Conservation (phyloP, 2,329 filamentous ascomycete genomes). For the Calonectria pseudoturangicola region DNA sequence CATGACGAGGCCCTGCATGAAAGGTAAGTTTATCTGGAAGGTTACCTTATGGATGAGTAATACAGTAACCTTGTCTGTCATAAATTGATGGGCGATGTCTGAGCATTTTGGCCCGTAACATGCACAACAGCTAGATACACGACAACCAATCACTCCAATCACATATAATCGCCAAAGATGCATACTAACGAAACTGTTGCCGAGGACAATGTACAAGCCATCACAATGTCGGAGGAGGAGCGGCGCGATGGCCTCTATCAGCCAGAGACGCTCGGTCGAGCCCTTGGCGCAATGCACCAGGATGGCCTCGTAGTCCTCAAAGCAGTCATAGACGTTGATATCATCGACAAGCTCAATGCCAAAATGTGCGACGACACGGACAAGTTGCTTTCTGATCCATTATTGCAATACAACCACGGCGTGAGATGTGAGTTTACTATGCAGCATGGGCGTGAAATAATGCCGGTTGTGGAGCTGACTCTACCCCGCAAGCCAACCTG, state of each 20-base stretch:
- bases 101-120: background rate
- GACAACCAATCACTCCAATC: background rate
- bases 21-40: background rate
- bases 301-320: background rate
- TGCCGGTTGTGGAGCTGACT: background rate
- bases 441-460: background rate
- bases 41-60: background rate
- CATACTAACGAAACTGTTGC: background rate
- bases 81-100: background rate
- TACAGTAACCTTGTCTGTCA: background rate
- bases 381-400: background rate
- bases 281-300: background rate
- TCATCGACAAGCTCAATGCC: background rate
- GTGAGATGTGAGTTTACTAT: background rate
- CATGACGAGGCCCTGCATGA: constrained; percentile 2
- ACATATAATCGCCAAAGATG: background rate
- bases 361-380: background rate
- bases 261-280: background rate
- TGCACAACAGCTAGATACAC: background rate
- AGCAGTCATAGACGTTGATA: background rate
- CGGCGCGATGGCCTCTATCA: background rate
- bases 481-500: background rate
- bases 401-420: constrained; percentile 1
- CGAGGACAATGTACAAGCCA: background rate
- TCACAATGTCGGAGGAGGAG: background rate